Evolutionary conservation across 2,329 filamentous ascomycete species (phyloP).

Genomic region (Ceratocystiopsis minuta): DNA sequence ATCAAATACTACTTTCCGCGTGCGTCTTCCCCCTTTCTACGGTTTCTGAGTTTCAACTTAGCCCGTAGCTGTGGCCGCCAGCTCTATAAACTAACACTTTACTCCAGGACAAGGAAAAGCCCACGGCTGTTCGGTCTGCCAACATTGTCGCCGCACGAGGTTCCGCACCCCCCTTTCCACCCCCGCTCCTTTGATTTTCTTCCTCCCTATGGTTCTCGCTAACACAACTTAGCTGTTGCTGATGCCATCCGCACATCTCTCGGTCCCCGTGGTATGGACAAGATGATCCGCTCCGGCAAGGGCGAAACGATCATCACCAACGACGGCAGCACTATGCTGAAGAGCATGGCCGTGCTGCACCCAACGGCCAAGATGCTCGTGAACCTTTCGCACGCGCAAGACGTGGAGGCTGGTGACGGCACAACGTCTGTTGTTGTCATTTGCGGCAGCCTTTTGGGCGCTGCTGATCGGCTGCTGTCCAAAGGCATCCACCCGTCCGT

Average conservation of each 20-base stretch:
- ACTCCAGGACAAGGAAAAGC: conserved; percentile 79
- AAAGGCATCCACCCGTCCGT: conserved; percentile 96
- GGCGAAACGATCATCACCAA: conserved; percentile 98
- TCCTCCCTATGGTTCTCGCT: not conserved
- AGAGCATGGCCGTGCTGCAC: conserved; percentile 97
- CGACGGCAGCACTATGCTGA: conserved; percentile 98
- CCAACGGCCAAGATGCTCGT: conserved; percentile 99
- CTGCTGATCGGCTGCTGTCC: conserved; percentile 72
- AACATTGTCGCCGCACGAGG: conserved; percentile 97
- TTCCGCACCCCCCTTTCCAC: conserved; percentile 22
- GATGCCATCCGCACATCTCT: conserved; percentile 95
- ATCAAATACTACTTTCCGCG: conserved; percentile 38
- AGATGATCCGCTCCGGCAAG: conserved; percentile 96
- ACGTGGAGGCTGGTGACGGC: conserved; percentile 95
- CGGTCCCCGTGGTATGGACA: conserved; percentile 94
- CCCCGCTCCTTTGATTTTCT: not conserved
- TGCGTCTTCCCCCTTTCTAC: conserved; percentile 20
- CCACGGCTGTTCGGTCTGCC: conserved; percentile 81
- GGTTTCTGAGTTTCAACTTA: not conserved
- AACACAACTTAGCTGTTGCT: conserved; percentile 51
- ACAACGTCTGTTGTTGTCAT: conserved; percentile 98
- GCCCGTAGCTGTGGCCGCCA: no score
- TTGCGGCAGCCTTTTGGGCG: conserved; percentile 82
- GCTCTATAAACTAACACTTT: no score
- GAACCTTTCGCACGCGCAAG: conserved; percentile 88